Evolutionary conservation across 2,329 filamentous ascomycete species (phyloP).

Genomic region (Ophiosphaerella korrae): DNA sequence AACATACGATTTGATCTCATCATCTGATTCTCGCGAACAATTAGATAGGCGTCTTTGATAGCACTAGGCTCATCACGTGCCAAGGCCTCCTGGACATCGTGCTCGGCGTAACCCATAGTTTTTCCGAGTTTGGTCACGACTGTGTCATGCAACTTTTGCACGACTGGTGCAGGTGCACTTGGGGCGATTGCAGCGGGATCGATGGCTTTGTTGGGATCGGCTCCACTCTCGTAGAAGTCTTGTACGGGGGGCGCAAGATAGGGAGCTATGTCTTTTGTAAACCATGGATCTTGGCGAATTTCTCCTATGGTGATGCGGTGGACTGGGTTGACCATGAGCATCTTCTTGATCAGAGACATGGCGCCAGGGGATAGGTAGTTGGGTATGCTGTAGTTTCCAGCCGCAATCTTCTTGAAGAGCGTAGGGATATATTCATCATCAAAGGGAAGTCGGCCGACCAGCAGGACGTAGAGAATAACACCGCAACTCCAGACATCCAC

Average conservation of each 20-base stretch:
- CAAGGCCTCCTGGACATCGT: constrained; percentile 92
- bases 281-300: constrained; percentile 93
- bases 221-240: constrained; percentile 92
- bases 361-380: constrained; percentile 89
- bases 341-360: constrained; percentile 80
- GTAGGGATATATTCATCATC: constrained; percentile 98
- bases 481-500: constrained; percentile 98
- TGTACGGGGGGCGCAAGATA: constrained; percentile 89
- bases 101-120: constrained; percentile 96
- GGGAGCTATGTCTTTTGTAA: constrained; percentile 80
- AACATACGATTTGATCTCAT: constrained; percentile 92
- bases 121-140: constrained; percentile 96
- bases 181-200: constrained; percentile 81
- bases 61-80: constrained; percentile 92
- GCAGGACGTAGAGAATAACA: constrained; percentile 74
- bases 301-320: constrained; percentile 93
- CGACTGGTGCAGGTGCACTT: constrained; percentile 70
- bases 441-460: constrained; percentile 79
- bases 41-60: constrained; percentile 98
- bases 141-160: constrained; percentile 87
- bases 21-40: constrained; percentile 95
- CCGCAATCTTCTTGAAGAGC: constrained; percentile 95
- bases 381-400: constrained; percentile 90
- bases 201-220: constrained; percentile 90
- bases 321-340: constrained; percentile 94